Percentiles rank a stretch among this genome's conserved stretches.
Evolutionary conservation across 352 stramenopile genomes (phyloP).

Genomic region (Phytopythium aichiense): DNA sequence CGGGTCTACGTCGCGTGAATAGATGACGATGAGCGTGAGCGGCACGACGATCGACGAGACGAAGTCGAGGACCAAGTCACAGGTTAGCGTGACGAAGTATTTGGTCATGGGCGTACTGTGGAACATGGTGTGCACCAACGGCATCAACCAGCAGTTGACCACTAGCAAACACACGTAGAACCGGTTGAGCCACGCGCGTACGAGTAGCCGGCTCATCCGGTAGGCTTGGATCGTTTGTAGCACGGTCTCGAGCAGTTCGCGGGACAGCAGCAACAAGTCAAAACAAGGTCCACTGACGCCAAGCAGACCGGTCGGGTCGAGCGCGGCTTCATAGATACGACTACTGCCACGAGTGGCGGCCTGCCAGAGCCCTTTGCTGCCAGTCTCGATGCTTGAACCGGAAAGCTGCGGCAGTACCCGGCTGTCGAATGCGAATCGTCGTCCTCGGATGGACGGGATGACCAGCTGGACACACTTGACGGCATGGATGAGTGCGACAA

Average conservation of each 20-base stretch:
- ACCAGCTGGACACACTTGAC: not conserved
- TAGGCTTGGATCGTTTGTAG: slow-evolving; percentile 26
- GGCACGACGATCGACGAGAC: slow-evolving; percentile 20
- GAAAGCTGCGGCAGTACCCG: no score
- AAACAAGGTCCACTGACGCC: slow-evolving; percentile 20
- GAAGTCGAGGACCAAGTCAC: slow-evolving; percentile 18
- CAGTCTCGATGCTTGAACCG: no score
- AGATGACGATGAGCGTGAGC: slow-evolving; percentile 7
- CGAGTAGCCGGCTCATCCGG: slow-evolving; percentile 20
- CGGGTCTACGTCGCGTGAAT: slow-evolving; percentile 13
- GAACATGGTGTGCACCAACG: slow-evolving; percentile 10
- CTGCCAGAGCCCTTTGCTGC: no score
- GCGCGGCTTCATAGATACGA: not conserved
- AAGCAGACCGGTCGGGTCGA: slow-evolving; percentile 4
- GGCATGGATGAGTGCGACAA: not conserved
- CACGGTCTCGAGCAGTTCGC: slow-evolving; percentile 19
- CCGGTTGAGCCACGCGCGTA: slow-evolving; percentile 19
- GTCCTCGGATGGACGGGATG: not conserved
- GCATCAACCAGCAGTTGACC: slow-evolving; percentile 22
- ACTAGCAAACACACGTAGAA: slow-evolving; percentile 24
- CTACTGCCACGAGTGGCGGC: no score
- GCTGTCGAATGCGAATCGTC: not conserved
- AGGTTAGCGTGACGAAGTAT: slow-evolving; percentile 9
- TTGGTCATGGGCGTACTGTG: not conserved
- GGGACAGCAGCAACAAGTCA: slow-evolving; percentile 11